Evolutionary conservation across 352 stramenopile species (phyloP).

Genomic region (Lagenidium sp.): DNA sequence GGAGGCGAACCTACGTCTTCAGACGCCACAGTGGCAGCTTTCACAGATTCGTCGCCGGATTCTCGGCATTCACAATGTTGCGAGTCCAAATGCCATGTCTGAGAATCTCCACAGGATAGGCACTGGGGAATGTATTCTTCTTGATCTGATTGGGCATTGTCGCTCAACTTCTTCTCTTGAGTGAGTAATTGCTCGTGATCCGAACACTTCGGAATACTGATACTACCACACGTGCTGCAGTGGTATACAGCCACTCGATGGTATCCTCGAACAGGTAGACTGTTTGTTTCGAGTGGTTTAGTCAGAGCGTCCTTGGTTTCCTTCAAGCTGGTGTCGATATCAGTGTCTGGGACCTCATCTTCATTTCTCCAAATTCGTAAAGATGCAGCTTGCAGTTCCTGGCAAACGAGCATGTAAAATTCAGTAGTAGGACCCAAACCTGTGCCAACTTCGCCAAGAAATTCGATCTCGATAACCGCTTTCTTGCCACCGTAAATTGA

Average conservation of each 20-base stretch:
- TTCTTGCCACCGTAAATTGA: constrained; percentile 68
- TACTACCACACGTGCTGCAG: constrained; percentile 32
- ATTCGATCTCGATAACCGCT: constrained; percentile 73
- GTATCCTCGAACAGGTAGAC: constrained; percentile 49
- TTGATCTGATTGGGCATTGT: neutral
- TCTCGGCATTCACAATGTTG: constrained; percentile 53
- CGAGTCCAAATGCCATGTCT: too few relatives aligned
- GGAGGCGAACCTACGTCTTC: constrained; percentile 1
- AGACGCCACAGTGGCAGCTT: constrained; percentile 11
- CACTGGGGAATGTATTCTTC: constrained; percentile 4
- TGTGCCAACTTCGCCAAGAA: constrained; percentile 68
- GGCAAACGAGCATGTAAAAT: constrained; percentile 68
- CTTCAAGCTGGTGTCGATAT: constrained; percentile 8
- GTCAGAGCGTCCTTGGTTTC: constrained; percentile 8
- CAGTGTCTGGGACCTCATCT: constrained; percentile 1
- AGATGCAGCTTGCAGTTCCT: constrained; percentile 56
- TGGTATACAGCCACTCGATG: constrained; percentile 62
- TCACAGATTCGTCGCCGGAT: constrained; percentile 27
- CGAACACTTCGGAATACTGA: constrained; percentile 40
- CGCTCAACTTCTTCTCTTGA: constrained; percentile 29
- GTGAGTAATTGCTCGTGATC: constrained; percentile 42
- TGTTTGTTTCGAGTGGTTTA: constrained; percentile 5
- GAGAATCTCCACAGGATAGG: too few relatives aligned
- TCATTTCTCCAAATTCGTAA: constrained; percentile 43
- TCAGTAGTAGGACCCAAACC: constrained; percentile 67